Percentiles rank a stretch among this genome's conserved stretches.
These are phyloP conservation scores for Trichoderma simmonsii DNA, from an alignment of 2,329 filamentous ascomycete genomes.

Conservation along the genomic window DNA sequence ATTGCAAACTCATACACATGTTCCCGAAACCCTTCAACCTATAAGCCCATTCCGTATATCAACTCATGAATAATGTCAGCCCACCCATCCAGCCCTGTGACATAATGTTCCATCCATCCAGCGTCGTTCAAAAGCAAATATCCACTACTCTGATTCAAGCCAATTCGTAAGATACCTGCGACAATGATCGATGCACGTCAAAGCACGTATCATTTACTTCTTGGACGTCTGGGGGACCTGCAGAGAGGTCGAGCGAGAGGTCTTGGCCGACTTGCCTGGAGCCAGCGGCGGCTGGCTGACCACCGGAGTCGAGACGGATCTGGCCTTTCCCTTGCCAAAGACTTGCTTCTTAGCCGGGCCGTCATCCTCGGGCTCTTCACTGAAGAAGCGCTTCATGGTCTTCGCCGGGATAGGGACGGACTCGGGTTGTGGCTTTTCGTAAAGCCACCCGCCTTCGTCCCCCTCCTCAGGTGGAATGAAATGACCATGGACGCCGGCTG, in stretches of 20 bases:
- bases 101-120: background rate
- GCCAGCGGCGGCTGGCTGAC: background rate
- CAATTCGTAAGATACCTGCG: background rate
- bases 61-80: background rate
- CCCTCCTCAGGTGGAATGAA: too few relatives aligned
- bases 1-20: background rate
- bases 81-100: slow-evolving; percentile 5
- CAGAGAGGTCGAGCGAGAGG: background rate
- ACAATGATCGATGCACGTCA: background rate
- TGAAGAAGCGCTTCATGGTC: background rate
- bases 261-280: background rate
- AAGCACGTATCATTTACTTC: background rate
- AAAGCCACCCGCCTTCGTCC: too few relatives aligned
- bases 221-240: background rate
- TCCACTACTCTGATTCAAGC: background rate
- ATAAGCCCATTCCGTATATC: background rate
- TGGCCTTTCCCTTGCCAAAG: background rate
- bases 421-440: too few relatives aligned
- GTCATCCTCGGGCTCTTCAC: background rate
- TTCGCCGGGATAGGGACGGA: background rate
- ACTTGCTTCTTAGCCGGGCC: slow-evolving; percentile 4
- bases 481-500: too few relatives aligned
- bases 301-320: background rate
- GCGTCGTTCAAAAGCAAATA: background rate
- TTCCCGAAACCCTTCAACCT: background rate